Base-by-base conservation (phyloP, 2,329 filamentous ascomycete genomes). In the Monilinia polystroma region DNA sequence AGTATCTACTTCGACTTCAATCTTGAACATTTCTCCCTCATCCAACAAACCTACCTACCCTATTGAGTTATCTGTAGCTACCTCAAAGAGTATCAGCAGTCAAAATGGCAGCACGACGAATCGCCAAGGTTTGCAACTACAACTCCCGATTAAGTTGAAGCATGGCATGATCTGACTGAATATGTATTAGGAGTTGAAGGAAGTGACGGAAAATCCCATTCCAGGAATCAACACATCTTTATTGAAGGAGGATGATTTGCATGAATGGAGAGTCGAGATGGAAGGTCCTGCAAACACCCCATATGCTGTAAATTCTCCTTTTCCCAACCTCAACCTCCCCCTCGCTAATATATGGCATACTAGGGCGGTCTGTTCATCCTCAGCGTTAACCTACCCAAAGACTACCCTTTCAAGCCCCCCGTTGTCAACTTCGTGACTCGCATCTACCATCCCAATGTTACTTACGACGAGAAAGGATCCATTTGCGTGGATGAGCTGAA, bases 371-470 rank as follows among this genome's bases (percentile, higher is more conserved):
- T 81, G 75, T 92, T 91, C 81, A 82, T 84, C 68, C 82, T 92
- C 71, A 82, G 84, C 71, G 83, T 91, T 72, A 83, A 79, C 55
- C 84, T 92, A 49, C 89, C 89, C n/a, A 85, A 81, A 72, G 86
- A 88, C 73, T 91, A 91, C 78, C 89, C 89, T 10, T 91, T 91
- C 83, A 91, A 91, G 76, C 87, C 89, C 8, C 89, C 89, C 4
- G 84, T 84, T 63, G 82, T 91, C 72, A 84, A 81, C 74, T 91
- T 91, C 81, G 83, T 83, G 68, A 91, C 89, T 58, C 90, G 90
- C 73, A 89, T 91, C 78, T 92, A 90, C 80, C 89, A 92, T 77
- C 89, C 89, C 0, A 92, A 92, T 74, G 85, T 92, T 66, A 87
- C 84, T 73, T 90, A 90, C 78, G 88, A 90, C 72, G 87, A 90